Evolutionary conservation across 2,329 filamentous ascomycete species (phyloP).

Genomic region (Aspergillus sclerotialis): DNA sequence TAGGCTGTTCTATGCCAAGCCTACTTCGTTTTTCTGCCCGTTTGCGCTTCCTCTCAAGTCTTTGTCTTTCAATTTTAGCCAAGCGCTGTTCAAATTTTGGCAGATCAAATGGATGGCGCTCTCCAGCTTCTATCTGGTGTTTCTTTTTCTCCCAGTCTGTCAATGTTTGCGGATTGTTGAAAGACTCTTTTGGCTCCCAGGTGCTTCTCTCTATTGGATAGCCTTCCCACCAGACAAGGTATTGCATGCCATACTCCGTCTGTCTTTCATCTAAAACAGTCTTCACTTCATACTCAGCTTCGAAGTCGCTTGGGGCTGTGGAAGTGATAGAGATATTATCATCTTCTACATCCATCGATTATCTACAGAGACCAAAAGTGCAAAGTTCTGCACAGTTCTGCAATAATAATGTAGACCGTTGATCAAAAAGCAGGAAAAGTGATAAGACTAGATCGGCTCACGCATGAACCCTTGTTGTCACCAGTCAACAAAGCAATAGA

Average conservation of each 20-base stretch:
- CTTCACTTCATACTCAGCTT: conserved; percentile 50
- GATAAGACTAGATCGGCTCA: too few species aligned
- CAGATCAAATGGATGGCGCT: conserved; percentile 25
- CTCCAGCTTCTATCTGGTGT: conserved; percentile 22
- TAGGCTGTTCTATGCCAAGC: too few species aligned
- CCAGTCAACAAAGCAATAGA: too few species aligned
- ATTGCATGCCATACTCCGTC: conserved; percentile 34
- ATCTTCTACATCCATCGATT: conserved; percentile 26
- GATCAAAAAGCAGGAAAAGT: too few species aligned
- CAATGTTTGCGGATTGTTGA: conserved; percentile 32
- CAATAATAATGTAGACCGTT: too few species aligned
- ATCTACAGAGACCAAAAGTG: too few species aligned
- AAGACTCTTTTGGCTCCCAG: conserved; percentile 44
- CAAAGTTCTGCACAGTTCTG: too few species aligned
- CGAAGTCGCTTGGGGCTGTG: conserved; percentile 37
- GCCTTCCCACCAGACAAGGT: conserved; percentile 58
- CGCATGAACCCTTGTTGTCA: too few species aligned
- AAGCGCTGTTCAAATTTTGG: conserved; percentile 21
- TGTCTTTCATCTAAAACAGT: conserved; percentile 44
- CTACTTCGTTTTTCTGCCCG: conserved; percentile 22
- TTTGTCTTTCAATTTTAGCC: conserved; percentile 13
- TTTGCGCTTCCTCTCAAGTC: conserved; percentile 17
- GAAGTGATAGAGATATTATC: conserved; percentile 54
- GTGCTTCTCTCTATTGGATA: conserved; percentile 53
- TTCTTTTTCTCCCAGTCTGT: conserved; percentile 34